These are phyloP conservation scores for Canna indica DNA, from an alignment of 176 grass and related monocot species.

Conservation along the genomic window DNA sequence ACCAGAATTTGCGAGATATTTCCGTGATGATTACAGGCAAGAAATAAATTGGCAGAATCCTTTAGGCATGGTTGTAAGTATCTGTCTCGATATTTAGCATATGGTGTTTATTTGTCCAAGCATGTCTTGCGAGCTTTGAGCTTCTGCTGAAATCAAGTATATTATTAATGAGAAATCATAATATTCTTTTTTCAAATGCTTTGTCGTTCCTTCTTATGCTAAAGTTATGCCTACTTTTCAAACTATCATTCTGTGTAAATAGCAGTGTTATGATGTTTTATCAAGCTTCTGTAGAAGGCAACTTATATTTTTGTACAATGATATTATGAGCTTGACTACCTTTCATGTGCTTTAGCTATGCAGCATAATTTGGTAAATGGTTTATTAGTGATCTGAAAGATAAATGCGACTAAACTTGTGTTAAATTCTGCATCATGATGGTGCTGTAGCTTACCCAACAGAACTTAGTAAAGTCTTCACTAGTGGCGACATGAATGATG, in stretches of 20 bases:
- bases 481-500: too few species aligned
- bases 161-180: not conserved
- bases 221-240: not conserved
- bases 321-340: too few species aligned
- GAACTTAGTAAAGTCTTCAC: too few species aligned
- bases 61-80: constrained; percentile 92
- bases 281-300: not conserved
- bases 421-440: too few species aligned
- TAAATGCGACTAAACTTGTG: too few species aligned
- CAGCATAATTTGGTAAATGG: too few species aligned
- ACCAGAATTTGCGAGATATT: constrained; percentile 89
- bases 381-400: too few species aligned
- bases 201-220: not conserved
- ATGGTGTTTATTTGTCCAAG: not conserved
- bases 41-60: constrained; percentile 99
- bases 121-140: too few species aligned
- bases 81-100: constrained; percentile 2
- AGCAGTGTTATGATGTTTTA: not conserved
- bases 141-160: not conserved
- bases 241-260: not conserved
- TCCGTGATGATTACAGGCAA: constrained; percentile 87
- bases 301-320: not conserved
- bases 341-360: too few species aligned
- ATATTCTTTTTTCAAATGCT: not conserved
- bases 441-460: too few species aligned